Evolutionary conservation across 1,139 yeast genomes (phyloP).

Genomic region (Blastobotrys niveus): DNA sequence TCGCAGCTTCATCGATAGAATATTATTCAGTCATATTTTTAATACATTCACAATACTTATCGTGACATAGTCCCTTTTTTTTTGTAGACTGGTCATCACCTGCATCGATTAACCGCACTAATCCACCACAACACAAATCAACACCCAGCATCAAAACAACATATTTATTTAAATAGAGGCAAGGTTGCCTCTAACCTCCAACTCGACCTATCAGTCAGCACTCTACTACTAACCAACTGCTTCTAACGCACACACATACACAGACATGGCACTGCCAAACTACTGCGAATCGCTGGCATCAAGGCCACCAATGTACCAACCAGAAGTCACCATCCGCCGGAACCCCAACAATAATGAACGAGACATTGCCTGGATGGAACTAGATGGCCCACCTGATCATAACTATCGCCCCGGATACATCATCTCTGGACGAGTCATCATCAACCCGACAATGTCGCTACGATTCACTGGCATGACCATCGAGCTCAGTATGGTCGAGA

Average conservation of each 20-base stretch:
- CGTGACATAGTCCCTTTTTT: too few species aligned
- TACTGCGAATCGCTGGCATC: not conserved
- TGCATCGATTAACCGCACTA: too few species aligned
- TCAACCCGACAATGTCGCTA: conserved; percentile 13
- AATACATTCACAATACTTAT: too few species aligned
- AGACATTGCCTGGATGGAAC: conserved; percentile 5
- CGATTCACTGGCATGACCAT: conserved; percentile 1
- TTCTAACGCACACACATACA: too few species aligned
- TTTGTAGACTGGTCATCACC: not conserved
- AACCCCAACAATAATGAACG: conserved; percentile 3
- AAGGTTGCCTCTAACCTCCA: too few species aligned
- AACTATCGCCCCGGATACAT: conserved; percentile 4
- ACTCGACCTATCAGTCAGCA: too few species aligned
- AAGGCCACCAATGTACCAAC: conserved; percentile 8
- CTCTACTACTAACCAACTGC: too few species aligned
- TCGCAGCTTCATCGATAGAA: too few species aligned
- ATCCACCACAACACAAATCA: not conserved
- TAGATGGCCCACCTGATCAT: conserved; percentile 11
- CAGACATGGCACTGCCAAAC: not conserved
- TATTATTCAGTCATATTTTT: too few species aligned
- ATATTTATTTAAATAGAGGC: too few species aligned
- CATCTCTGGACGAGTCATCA: conserved; percentile 10
- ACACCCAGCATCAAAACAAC: too few species aligned
- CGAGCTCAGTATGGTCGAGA: conserved; percentile 8
- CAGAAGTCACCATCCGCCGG: not conserved